Percentiles rank a stretch among this genome's conserved stretches.
Evolutionary conservation across 2,329 filamentous ascomycete species (phyloP).

Genomic region (Huntiella savannae): DNA sequence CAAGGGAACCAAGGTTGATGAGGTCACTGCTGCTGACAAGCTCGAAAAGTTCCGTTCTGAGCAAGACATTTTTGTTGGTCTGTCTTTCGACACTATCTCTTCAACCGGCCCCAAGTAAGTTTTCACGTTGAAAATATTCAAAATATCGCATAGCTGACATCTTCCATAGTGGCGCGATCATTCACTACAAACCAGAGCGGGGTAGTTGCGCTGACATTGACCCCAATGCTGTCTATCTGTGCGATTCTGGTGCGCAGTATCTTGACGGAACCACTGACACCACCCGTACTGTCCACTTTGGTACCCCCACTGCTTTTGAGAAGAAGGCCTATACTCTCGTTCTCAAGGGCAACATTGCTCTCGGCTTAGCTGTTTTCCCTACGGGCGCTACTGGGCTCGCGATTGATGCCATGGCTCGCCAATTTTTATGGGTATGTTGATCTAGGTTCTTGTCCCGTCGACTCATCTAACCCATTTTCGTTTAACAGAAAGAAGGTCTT

Average conservation of each 20-base stretch:
- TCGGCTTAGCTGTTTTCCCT: constrained; percentile 75
- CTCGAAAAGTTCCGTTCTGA: constrained; percentile 55
- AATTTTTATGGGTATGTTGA: constrained; percentile 64
- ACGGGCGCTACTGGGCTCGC: constrained; percentile 92
- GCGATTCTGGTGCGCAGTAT: constrained; percentile 94
- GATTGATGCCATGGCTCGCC: constrained; percentile 70
- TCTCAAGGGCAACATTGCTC: constrained; percentile 77
- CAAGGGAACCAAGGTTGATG: constrained; percentile 58
- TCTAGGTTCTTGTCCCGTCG: background rate
- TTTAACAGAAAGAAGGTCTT: constrained; percentile 46
- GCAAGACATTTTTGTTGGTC: constrained; percentile 59
- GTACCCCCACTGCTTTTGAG: constrained; percentile 63
- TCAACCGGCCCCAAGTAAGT: constrained; percentile 63
- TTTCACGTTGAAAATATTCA: background rate
- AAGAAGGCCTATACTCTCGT: constrained; percentile 84
- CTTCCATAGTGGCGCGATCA: constrained; percentile 65
- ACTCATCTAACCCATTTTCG: background rate
- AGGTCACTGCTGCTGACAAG: constrained; percentile 82
- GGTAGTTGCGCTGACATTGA: constrained; percentile 71
- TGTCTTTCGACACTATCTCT: constrained; percentile 92
- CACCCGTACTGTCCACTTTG: constrained; percentile 84
- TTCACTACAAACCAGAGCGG: constrained; percentile 82
- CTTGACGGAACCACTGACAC: constrained; percentile 91
- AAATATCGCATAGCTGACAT: constrained; percentile 8
- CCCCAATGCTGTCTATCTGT: constrained; percentile 72